Evolutionary conservation across 2,329 filamentous ascomycete genomes (phyloP).

Genomic region (Dryadomyces quercivorus): DNA sequence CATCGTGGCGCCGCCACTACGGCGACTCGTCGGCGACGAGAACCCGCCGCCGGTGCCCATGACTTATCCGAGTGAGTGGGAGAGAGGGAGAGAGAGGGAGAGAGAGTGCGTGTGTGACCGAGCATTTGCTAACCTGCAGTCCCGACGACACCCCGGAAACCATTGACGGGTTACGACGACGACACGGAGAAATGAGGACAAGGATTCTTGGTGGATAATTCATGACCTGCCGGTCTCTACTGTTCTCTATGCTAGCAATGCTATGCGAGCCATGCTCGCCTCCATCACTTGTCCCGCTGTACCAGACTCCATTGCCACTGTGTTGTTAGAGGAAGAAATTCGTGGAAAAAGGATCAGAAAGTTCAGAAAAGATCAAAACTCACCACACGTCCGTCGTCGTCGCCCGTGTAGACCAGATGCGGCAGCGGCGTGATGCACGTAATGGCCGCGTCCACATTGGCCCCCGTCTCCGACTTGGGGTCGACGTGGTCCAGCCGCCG

Average conservation of each 20-base stretch:
- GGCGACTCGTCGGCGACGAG: conserved; percentile 61
- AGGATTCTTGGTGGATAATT: too few relatives aligned
- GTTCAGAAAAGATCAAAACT: conserved; percentile 24
- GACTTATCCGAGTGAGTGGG: conserved; percentile 78
- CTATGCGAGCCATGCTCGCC: not conserved
- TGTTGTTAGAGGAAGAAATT: conserved; percentile 1
- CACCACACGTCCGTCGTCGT: conserved; percentile 85
- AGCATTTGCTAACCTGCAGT: conserved; percentile 29
- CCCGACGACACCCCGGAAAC: conserved; percentile 45
- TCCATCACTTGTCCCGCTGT: conserved; percentile 38
- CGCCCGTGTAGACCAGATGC: conserved; percentile 79
- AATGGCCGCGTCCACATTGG: conserved; percentile 55
- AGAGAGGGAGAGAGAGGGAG: too few relatives aligned
- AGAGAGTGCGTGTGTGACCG: too few relatives aligned
- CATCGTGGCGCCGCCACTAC: conserved; percentile 59
- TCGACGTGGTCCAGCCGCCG: conserved; percentile 75
- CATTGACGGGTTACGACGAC: conserved; percentile 49
- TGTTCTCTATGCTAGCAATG: too few relatives aligned
- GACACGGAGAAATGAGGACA: conserved; percentile 14
- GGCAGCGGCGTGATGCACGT: conserved; percentile 79
- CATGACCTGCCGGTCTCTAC: too few relatives aligned
- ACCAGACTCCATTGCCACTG: conserved; percentile 54
- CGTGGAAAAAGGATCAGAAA: not conserved
- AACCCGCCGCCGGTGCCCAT: conserved; percentile 62
- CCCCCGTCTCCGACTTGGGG: conserved; percentile 45